These are phyloP conservation scores for Protomyces macrosporus DNA, from an alignment of 1,139 yeast species.

Conservation along the genomic window DNA sequence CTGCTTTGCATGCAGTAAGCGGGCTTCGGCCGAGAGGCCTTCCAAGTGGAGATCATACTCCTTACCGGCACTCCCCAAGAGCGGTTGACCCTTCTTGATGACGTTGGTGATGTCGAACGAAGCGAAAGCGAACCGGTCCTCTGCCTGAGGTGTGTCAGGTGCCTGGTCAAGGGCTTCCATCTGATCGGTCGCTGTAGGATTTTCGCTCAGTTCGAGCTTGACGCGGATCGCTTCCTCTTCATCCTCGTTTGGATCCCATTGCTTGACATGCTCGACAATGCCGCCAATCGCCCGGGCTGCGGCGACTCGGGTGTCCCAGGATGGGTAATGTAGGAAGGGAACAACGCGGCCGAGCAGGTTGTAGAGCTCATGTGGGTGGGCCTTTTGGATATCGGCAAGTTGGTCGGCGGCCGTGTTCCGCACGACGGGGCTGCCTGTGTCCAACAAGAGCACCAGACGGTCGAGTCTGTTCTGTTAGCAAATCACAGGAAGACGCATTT, in stretches of 20 bases:
- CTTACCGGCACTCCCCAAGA: constrained; percentile 64
- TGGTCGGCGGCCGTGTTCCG: constrained; percentile 97
- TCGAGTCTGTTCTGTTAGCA: constrained; percentile 17
- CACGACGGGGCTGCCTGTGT: constrained; percentile 91
- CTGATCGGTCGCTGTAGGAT: constrained; percentile 25
- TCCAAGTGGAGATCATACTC: constrained; percentile 43
- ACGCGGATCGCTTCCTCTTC: constrained; percentile 30
- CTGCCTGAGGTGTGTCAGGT: background rate
- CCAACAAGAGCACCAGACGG: constrained; percentile 47
- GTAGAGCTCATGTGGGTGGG: constrained; percentile 88
- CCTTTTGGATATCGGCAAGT: constrained; percentile 84
- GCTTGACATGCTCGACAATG: constrained; percentile 67
- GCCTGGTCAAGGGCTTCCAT: background rate
- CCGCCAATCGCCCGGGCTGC: constrained; percentile 96
- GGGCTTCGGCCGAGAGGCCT: constrained; percentile 42
- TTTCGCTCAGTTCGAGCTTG: constrained; percentile 1
- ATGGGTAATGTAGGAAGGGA: constrained; percentile 73
- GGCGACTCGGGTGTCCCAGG: constrained; percentile 95
- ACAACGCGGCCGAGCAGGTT: constrained; percentile 81
- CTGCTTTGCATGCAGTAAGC: constrained; percentile 42
- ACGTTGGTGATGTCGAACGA: constrained; percentile 62
- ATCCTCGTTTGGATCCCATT: constrained; percentile 75
- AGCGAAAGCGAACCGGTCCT: constrained; percentile 53
- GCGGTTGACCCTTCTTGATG: constrained; percentile 60
- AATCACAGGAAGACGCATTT: background rate